Base-by-base conservation (phyloP, 345 rosid species). In the Psidium guajava region DNA sequence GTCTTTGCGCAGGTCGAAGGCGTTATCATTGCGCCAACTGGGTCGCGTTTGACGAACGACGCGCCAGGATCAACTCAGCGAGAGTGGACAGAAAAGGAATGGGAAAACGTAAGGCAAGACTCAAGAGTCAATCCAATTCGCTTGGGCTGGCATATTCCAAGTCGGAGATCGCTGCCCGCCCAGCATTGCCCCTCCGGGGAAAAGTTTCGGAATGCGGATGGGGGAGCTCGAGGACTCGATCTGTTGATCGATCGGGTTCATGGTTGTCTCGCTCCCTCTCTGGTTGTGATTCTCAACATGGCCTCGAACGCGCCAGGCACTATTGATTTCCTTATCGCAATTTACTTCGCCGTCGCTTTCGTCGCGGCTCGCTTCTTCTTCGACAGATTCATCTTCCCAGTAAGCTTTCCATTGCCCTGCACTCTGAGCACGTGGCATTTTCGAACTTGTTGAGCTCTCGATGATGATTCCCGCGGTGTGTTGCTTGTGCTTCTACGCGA, bases 301-400 rank as follows among this genome's bases (percentile, higher is more conserved):
- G n/a, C n/a, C n/a, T n/a, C n/a, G n/a, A n/a, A n/a, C n/a, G n/a
- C n/a, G n/a, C n/a, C n/a, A n/a, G n/a, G n/a, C n/a, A n/a, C n/a
- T n/a, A n/a, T n/a, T n/a, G n/a, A n/a, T n/a, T n/a, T n/a, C n/a
- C n/a, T n/a, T n/a, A n/a, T 88, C 84, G 93, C 97, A 50, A 54
- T 95, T 54, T 88, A 74, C 91, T 97, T 96, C 91, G 96, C 96
- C 55, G 61, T 92, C 86, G 91, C 86, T n/a, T n/a, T n/a, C n/a
- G n/a, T n/a, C n/a, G n/a, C n/a, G 49, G 91, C 90, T 50, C 90
- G 98, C 74, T 93, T 91, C 89, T 54, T 93, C 81, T 92, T 96
- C 58, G 99, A 97, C 87, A 91, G 89, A 90, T 94, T 91, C 94
- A 84, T 96, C 90, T 97, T 93, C 91, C 96, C 92, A 54, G 98